A percentile compares a stretch with the other conserved stretches of the same genome.
These are phyloP conservation scores for Fraxinus angustifolia DNA, from an alignment of 305 asterid species.

Conservation along the genomic window DNA sequence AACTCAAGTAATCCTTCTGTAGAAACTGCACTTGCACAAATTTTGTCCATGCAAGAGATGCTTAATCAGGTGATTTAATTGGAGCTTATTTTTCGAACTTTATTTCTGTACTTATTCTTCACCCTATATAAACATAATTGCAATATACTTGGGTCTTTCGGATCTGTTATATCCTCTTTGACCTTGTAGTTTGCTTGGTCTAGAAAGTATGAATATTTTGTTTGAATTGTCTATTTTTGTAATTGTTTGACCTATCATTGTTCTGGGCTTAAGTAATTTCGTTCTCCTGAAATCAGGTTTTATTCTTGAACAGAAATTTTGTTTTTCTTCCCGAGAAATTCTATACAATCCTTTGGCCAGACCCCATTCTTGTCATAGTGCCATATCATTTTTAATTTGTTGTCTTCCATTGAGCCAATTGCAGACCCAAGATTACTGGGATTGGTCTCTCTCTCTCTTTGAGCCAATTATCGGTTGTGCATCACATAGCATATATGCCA, in stretches of 20 bases:
- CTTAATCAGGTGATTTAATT: conserved; percentile 60
- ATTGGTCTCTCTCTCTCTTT: background rate
- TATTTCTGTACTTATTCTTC: background rate
- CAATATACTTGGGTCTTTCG: background rate
- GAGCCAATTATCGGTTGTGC: background rate
- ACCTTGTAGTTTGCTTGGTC: background rate
- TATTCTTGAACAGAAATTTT: background rate
- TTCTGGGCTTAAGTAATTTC: background rate
- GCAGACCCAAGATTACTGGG: background rate
- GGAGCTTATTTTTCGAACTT: background rate
- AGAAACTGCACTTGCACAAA: conserved; percentile 51
- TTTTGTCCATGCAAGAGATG: conserved; percentile 64
- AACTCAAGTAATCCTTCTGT: conserved; percentile 41
- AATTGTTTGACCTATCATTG: background rate
- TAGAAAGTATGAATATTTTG: background rate
- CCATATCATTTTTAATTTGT: background rate
- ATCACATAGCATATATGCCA: background rate
- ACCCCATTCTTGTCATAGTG: background rate
- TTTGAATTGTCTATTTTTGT: background rate
- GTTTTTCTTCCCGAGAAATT: background rate
- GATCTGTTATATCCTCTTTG: background rate
- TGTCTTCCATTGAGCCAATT: background rate
- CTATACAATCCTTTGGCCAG: background rate
- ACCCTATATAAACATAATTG: background rate
- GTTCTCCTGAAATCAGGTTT: background rate